Percentiles rank a stretch among this genome's conserved stretches.
These are phyloP conservation scores for Cephaloascus fragrans DNA, from an alignment of 805 yeast genomes.

Conservation along the genomic window DNA sequence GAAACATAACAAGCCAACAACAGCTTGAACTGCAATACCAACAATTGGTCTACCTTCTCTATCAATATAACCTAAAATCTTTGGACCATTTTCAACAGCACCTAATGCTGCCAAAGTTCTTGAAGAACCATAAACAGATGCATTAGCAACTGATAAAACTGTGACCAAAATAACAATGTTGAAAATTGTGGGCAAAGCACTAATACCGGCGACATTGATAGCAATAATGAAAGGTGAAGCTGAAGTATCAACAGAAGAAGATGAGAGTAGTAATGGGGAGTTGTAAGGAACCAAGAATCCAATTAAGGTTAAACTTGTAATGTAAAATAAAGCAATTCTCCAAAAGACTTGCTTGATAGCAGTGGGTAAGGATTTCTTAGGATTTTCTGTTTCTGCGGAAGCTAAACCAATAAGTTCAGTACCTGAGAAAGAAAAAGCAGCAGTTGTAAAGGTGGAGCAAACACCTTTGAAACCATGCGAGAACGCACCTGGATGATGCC, in stretches of 20 bases:
- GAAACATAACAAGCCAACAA: constrained; percentile 17
- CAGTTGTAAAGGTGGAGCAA: constrained; percentile 53
- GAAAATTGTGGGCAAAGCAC: constrained; percentile 21
- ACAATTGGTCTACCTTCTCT: constrained; percentile 20
- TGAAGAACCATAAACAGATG: constrained; percentile 24
- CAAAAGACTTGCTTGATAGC: constrained; percentile 60
- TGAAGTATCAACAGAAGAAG: constrained; percentile 13
- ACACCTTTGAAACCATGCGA: constrained; percentile 48
- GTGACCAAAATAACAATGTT: constrained; percentile 23
- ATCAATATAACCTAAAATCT: constrained; percentile 17
- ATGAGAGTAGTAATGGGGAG: constrained; percentile 2
- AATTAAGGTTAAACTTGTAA: constrained; percentile 41
- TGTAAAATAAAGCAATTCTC: constrained; percentile 51
- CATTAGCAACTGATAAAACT: constrained; percentile 23
- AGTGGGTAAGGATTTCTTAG: constrained; percentile 49
- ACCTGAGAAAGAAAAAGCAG: constrained; percentile 58
- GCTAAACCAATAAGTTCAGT: constrained; percentile 58
- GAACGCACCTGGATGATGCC: constrained; percentile 52
- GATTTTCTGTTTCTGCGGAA: constrained; percentile 57
- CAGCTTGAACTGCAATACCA: constrained; percentile 14
- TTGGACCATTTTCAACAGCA: constrained; percentile 19
- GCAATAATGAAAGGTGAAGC: constrained; percentile 30
- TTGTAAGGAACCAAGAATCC: constrained; percentile 42
- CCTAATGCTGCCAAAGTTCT: constrained; percentile 21
- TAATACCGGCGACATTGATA: constrained; percentile 18